Conservation (phyloP, 345 rosid genomes). For the Syzygium aromaticum region DNA sequence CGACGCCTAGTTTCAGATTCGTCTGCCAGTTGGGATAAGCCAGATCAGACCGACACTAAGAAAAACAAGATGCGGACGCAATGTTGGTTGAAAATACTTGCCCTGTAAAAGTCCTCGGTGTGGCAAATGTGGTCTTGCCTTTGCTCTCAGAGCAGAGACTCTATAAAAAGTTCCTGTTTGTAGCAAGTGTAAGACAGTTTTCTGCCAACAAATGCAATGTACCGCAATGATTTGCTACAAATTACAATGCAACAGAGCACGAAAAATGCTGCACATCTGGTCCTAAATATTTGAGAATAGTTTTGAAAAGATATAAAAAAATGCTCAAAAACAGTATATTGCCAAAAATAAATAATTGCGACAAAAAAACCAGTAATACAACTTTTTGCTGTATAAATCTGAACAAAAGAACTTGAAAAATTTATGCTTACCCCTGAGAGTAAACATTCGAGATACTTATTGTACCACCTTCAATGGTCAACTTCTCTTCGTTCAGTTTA, state of each 20-base stretch:
- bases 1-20: neutral
- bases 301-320: neutral
- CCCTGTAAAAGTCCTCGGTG: neutral
- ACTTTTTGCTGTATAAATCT: neutral
- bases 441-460: slow-evolving; percentile 79
- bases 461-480: slow-evolving; percentile 59
- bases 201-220: neutral
- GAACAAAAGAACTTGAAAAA: neutral
- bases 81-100: neutral
- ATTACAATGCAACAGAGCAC: neutral
- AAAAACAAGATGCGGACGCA: neutral
- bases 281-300: neutral
- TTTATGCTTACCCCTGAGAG: slow-evolving; percentile 66
- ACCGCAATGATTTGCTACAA: neutral
- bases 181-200: neutral
- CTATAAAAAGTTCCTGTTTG: neutral
- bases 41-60: neutral
- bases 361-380: neutral
- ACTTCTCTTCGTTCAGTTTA: slow-evolving; percentile 39
- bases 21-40: neutral
- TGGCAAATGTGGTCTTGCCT: neutral
- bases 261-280: neutral
- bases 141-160: neutral
- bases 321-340: neutral
- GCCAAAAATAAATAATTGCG: neutral